Percentiles rank a stretch among this genome's conserved stretches.
These are phyloP conservation scores for Phanerochaete sordida DNA, from an alignment of 768 basidiomycete species.

Conservation along the genomic window DNA sequence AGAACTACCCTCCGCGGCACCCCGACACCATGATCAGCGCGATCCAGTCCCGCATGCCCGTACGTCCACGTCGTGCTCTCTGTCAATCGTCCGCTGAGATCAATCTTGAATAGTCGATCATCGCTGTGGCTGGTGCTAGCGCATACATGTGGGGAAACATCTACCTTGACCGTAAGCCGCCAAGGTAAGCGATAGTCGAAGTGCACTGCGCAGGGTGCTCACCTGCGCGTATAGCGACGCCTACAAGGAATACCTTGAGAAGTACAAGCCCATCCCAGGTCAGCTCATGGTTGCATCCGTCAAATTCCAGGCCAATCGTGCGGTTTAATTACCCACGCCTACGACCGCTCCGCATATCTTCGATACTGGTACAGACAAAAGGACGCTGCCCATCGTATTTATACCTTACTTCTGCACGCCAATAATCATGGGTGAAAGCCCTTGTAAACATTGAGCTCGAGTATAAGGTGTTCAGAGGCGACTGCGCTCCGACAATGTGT, in stretches of 20 bases:
- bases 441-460: too few relatives aligned
- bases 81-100: not conserved
- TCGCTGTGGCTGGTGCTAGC: not conserved
- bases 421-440: too few relatives aligned
- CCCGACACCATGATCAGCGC: slow-evolving; percentile 2
- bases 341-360: too few relatives aligned
- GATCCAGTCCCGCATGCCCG: not conserved
- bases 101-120: not conserved
- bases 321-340: too few relatives aligned
- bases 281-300: not conserved
- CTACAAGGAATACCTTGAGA: not conserved
- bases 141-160: not conserved
- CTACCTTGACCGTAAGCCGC: not conserved
- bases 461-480: not conserved
- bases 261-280: not conserved
- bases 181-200: not conserved
- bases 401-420: too few relatives aligned
- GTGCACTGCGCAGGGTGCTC: not conserved
- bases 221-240: not conserved
- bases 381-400: too few relatives aligned
- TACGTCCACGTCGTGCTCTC: not conserved
- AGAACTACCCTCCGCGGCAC: not conserved
- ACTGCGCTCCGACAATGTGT: not conserved
- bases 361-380: too few relatives aligned
- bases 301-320: not conserved